Conservation (phyloP, 305 asterid species). For the Fraxinus platypoda region DNA sequence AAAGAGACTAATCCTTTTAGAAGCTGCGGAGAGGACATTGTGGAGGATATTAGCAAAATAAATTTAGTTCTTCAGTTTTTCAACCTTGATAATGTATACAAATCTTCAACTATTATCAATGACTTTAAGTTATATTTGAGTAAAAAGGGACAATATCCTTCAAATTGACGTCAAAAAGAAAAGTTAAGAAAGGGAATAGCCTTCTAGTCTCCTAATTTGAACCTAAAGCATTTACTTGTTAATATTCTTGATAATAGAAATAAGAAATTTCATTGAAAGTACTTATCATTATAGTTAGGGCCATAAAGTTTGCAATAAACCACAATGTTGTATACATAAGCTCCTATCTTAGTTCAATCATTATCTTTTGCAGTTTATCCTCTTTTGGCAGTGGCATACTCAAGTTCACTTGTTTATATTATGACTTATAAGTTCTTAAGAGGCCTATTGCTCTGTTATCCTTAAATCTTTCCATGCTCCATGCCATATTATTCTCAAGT, state of each 20-base stretch:
- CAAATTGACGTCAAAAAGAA: background rate
- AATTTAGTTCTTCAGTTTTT: background rate
- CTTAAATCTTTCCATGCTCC: background rate
- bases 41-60: background rate
- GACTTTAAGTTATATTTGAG: background rate
- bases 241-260: background rate
- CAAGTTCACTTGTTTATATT: background rate
- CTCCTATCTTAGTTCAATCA: background rate
- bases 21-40: background rate
- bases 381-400: background rate
- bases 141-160: background rate
- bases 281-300: slow-evolving; percentile 7
- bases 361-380: background rate
- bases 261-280: background rate
- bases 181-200: background rate
- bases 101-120: background rate
- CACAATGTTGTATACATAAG: background rate
- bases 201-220: background rate
- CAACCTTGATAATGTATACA: background rate
- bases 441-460: background rate
- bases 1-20: background rate
- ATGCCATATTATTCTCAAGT: background rate
- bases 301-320: background rate
- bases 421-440: background rate
- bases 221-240: background rate